Conservation (phyloP, 2,329 filamentous ascomycete species). For the Stagonosporopsis cucurbitacearum region DNA sequence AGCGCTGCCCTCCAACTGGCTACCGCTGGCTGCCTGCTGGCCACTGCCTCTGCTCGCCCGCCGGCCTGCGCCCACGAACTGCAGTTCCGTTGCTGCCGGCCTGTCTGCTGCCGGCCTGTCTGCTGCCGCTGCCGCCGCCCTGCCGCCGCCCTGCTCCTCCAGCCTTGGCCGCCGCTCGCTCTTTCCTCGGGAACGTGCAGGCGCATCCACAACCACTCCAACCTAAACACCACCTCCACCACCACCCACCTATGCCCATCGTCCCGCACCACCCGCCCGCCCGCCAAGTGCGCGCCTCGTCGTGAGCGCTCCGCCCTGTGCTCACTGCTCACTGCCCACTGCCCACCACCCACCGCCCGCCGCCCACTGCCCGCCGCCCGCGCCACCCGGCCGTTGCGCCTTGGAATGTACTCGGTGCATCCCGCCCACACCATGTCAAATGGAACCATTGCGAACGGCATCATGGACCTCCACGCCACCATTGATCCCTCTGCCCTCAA, state of each 20-base stretch:
- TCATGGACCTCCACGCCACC: slow-evolving; percentile 51
- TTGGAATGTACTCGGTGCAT: slow-evolving; percentile 51
- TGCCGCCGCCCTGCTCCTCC: slow-evolving; percentile 2
- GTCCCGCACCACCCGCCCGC: slow-evolving; percentile 25
- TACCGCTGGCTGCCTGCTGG: background rate
- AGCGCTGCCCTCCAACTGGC: slow-evolving; percentile 11
- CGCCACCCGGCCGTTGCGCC: slow-evolving; percentile 43
- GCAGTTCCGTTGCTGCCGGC: slow-evolving; percentile 4
- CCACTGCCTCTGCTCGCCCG: background rate
- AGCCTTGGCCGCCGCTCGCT: slow-evolving; percentile 20
- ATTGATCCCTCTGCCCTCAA: slow-evolving; percentile 52
- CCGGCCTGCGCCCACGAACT: slow-evolving; percentile 14
- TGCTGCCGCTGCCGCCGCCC: background rate
- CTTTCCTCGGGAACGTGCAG: slow-evolving; percentile 20
- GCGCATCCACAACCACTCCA: slow-evolving; percentile 18
- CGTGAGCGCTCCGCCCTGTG: slow-evolving; percentile 30
- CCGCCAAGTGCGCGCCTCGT: slow-evolving; percentile 11
- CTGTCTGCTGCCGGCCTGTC: background rate
- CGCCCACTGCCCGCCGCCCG: slow-evolving; percentile 35
- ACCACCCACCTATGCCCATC: slow-evolving; percentile 31
- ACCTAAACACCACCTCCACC: slow-evolving; percentile 20
- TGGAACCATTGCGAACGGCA: slow-evolving; percentile 49
- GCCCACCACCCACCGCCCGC: too few species aligned
- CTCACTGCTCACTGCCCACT: too few species aligned
- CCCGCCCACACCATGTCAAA: slow-evolving; percentile 48